Conservation (phyloP, 208 protist genomes). For the Wallacemonas rigidus region DNA sequence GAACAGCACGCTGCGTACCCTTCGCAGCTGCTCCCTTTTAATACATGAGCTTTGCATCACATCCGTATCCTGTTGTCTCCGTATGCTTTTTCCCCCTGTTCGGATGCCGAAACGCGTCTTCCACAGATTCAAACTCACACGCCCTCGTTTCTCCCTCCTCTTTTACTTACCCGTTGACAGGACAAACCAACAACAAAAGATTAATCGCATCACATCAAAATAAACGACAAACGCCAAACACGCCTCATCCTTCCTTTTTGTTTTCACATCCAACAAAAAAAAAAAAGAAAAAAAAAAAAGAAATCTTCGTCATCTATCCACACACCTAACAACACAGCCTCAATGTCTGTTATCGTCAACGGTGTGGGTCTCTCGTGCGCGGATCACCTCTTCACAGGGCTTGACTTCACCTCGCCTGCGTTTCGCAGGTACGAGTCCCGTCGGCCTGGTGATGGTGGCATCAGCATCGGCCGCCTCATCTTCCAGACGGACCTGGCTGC, state of each 20-base stretch:
- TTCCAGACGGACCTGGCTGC: conserved; percentile 27
- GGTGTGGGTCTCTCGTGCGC: conserved; percentile 23
- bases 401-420: conserved; percentile 28
- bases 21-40: too few relatives aligned
- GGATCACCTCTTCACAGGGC: conserved; percentile 33
- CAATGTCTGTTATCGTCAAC: conserved; percentile 12
- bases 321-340: not conserved
- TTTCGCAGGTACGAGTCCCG: conserved; percentile 30
- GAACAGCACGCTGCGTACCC: too few relatives aligned
- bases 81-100: too few relatives aligned
- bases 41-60: too few relatives aligned
- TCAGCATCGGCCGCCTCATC: conserved; percentile 23
- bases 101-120: too few relatives aligned
- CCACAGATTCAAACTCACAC: not conserved
- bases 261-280: not conserved
- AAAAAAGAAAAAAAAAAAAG: not conserved
- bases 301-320: not conserved
- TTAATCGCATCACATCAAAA: not conserved
- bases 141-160: not conserved
- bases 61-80: too few relatives aligned
- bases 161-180: not conserved
- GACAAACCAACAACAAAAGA: not conserved
- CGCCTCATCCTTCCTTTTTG: too few relatives aligned
- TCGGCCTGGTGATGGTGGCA: conserved; percentile 20
- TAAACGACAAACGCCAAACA: too few relatives aligned